A percentile compares a stretch with the other conserved stretches of the same genome.
These are phyloP conservation scores for Monosporascus sp. DNA, from an alignment of 2,329 filamentous ascomycete species.

Conservation along the genomic window DNA sequence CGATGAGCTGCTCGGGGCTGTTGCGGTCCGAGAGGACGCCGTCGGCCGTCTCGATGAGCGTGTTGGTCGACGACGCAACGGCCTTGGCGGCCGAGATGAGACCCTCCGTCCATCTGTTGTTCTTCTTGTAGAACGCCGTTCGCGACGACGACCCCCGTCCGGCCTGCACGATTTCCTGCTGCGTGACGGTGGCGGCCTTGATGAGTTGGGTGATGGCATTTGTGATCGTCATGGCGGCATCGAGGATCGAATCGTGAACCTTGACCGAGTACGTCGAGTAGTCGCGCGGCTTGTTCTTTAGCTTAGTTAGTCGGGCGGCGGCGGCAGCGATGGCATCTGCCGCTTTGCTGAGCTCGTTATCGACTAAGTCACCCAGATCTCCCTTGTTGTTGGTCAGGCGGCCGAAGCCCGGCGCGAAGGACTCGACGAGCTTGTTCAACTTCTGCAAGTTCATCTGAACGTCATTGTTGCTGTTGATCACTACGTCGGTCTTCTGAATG, in stretches of 20 bases:
- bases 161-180: conserved; percentile 93
- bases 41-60: conserved; percentile 94
- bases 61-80: conserved; percentile 89
- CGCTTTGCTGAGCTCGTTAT: conserved; percentile 85
- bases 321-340: conserved; percentile 94
- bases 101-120: conserved; percentile 98
- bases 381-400: conserved; percentile 74
- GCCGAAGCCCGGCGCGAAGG: conserved; percentile 80
- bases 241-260: conserved; percentile 91
- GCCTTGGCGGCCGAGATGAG: conserved; percentile 96
- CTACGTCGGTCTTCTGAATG: conserved; percentile 90
- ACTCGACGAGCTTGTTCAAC: conserved; percentile 87
- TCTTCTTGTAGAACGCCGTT: conserved; percentile 99
- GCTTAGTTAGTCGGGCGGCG: conserved; percentile 78
- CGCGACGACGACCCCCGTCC: conserved; percentile 81
- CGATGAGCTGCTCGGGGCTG: conserved; percentile 93
- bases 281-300: conserved; percentile 95
- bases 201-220: conserved; percentile 91
- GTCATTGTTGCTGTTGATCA: conserved; percentile 96
- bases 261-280: conserved; percentile 95
- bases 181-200: conserved; percentile 86
- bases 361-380: conserved; percentile 88
- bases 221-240: conserved; percentile 88
- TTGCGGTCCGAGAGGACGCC: conserved; percentile 89
- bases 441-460: conserved; percentile 91